Conservation (phyloP, 2,329 filamentous ascomycete species). For the Fusarium sp. region DNA sequence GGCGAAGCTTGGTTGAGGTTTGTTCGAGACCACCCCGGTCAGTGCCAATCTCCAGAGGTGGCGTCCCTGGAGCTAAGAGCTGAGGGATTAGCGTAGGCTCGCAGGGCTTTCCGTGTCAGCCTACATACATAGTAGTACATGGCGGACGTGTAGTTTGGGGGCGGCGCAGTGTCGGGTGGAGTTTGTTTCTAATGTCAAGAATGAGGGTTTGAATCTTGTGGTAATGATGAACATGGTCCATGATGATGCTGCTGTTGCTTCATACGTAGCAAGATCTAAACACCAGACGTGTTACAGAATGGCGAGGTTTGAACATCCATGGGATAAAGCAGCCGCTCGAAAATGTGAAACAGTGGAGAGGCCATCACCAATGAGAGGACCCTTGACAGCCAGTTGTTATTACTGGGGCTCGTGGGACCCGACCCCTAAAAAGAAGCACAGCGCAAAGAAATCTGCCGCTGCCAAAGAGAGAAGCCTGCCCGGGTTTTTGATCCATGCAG, state of each 20-base stretch:
- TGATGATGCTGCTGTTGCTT: not conserved
- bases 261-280: not conserved
- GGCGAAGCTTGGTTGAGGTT: conserved; percentile 39
- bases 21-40: conserved; percentile 37
- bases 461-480: too few relatives aligned
- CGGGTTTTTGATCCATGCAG: not conserved
- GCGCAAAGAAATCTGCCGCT: not conserved
- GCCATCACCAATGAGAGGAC: conserved; percentile 22
- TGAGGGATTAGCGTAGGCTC: conserved; percentile 21
- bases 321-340: conserved; percentile 14
- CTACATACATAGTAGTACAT: too few relatives aligned
- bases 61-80: conserved; percentile 15
- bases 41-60: conserved; percentile 26
- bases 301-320: conserved; percentile 4
- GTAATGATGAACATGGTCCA: not conserved
- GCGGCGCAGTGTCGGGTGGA: not conserved
- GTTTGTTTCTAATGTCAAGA: not conserved
- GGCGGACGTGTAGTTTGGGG: not conserved
- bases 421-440: conserved; percentile 18
- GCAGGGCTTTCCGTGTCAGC: conserved; percentile 27
- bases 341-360: conserved; percentile 34
- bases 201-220: not conserved
- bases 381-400: conserved; percentile 18
- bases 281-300: conserved; percentile 20
- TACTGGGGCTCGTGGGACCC: conserved; percentile 12